These are phyloP conservation scores for Podila epigama DNA, from an alignment of 192 early-diverging fungal species.

Conservation along the genomic window DNA sequence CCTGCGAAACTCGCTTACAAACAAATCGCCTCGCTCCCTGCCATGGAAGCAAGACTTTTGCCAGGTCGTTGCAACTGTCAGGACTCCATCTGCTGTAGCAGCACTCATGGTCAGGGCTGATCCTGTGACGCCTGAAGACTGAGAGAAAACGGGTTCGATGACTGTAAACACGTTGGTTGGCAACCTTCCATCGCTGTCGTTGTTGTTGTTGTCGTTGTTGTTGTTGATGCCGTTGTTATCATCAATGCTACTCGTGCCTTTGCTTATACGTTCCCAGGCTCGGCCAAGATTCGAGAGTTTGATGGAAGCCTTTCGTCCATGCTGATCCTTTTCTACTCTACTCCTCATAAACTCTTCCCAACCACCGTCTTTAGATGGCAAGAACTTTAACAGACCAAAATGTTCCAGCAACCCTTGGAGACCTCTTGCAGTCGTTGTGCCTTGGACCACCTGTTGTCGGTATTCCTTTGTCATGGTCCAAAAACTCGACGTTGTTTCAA, in stretches of 20 bases:
- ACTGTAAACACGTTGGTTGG: neutral
- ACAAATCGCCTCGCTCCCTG: constrained; percentile 13
- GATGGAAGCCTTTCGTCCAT: constrained; percentile 36
- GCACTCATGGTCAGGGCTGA: constrained; percentile 43
- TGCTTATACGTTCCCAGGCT: too few species aligned
- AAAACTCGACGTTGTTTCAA: constrained; percentile 10
- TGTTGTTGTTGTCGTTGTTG: neutral
- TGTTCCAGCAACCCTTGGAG: constrained; percentile 38
- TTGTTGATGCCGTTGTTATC: neutral
- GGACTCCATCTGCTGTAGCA: constrained; percentile 7
- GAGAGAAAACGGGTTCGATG: constrained; percentile 26
- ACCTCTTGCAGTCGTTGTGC: constrained; percentile 11
- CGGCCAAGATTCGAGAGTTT: constrained; percentile 40
- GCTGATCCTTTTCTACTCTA: constrained; percentile 38
- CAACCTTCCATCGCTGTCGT: too few species aligned
- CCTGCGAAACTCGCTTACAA: constrained; percentile 17
- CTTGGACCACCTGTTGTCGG: constrained; percentile 10
- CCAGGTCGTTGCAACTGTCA: constrained; percentile 31
- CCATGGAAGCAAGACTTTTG: constrained; percentile 33
- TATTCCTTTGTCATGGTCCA: constrained; percentile 17
- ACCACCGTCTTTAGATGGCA: constrained; percentile 22
- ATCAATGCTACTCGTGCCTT: too few species aligned
- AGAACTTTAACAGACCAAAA: constrained; percentile 29
- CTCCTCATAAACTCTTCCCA: constrained; percentile 36
- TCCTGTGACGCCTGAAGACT: constrained; percentile 40